Evolutionary conservation across 192 early-diverging fungal genomes (phyloP).

Genomic region (Piromyces sp.): DNA sequence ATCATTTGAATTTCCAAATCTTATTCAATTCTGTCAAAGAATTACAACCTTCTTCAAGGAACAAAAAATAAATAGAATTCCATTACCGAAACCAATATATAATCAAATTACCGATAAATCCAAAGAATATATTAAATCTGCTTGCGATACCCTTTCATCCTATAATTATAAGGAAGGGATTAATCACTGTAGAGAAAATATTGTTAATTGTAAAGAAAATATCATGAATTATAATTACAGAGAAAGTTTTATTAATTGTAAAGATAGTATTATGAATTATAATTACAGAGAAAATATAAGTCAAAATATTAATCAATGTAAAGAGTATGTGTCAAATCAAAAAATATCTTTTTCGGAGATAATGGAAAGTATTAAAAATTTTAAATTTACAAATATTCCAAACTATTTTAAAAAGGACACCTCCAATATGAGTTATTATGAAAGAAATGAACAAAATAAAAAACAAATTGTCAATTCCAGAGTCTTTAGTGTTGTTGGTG

Average conservation of each 20-base stretch:
- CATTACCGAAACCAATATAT: neutral
- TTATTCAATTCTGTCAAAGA: constrained; percentile 29
- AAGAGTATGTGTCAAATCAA: neutral
- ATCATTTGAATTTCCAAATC: constrained; percentile 37
- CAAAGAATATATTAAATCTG: neutral
- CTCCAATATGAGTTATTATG: neutral
- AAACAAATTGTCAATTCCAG: neutral
- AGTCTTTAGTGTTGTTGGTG: neutral
- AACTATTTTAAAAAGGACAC: neutral
- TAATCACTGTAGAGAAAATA: neutral
- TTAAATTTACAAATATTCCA: neutral
- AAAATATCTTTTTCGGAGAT: neutral
- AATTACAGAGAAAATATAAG: neutral
- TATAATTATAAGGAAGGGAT: neutral
- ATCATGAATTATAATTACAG: neutral
- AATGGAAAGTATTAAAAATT: neutral
- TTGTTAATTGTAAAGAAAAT: neutral
- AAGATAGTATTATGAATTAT: neutral
- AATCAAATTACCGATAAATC: neutral
- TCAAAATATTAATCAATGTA: neutral
- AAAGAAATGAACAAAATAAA: neutral
- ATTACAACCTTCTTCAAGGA: neutral
- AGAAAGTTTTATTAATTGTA: neutral
- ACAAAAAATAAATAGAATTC: neutral
- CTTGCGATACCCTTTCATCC: neutral